Base-by-base conservation (phyloP, 2,329 filamentous ascomycete species). In the Fusarium nurragi region DNA sequence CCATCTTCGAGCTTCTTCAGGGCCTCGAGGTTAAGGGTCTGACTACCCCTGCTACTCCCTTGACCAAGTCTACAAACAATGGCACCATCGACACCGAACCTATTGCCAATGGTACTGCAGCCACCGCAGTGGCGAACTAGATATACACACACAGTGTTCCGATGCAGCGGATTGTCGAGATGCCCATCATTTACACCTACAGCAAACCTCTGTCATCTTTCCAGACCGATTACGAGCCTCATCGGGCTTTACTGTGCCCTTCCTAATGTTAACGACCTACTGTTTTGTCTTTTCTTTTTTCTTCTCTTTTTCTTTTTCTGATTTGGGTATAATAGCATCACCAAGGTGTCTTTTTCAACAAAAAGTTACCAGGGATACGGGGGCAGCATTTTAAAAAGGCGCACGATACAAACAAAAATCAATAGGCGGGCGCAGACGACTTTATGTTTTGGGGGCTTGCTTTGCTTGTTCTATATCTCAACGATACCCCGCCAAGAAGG, bases 1-100 rank as follows among this genome's bases (percentile, higher is more conserved):
- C 88, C 53, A 91, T 99, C 69, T 98, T 97, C 76, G 86, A 91
- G 41, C 83, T 98, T 23, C 95, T 99, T 75, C 86, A 94, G 16
- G 93, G 88, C 22, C 83, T 99, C 5, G 77, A 85, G 60, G 87
- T 92, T n/a, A 79, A 86, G 41, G 85, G 88, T 61, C 79, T 93
- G 46, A 85, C 91, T 64, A 75, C 66, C 52, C 68, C 72, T 12
- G 63, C 69, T 30, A 57, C 69, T 61, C 53, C 69, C 51, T 71
- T 75, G 50, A 69, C 76, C 32, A 53, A 67, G 30, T 54, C 66
- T 22, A 51, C 54, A 30, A 60, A 49, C 14, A 69, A 72, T 58
- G 56, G 56, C 26, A 32, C 50, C 26, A 38, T 53, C 19, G 49
- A 45, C 16, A 23, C 34, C 16, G 58, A 60, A 40, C 46, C 67